Conservation (phyloP, 495 filamentous ascomycete species). For the Geoglossum glabrum region DNA sequence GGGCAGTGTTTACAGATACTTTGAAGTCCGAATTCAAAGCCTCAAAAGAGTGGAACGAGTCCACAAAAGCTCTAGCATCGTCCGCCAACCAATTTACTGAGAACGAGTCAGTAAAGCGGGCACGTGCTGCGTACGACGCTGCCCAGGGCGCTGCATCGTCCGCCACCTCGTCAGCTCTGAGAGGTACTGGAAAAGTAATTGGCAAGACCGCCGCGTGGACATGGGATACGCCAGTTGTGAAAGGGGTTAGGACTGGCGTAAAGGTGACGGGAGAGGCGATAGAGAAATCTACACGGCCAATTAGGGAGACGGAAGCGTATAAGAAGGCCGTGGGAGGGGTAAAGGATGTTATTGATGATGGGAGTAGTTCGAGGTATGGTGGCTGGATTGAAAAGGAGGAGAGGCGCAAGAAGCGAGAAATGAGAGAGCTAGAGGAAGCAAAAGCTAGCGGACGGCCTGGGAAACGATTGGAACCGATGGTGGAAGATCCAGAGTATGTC, state of each 20-base stretch:
- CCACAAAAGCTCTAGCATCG: conserved; percentile 78
- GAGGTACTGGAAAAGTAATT: conserved; percentile 65
- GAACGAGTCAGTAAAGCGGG: conserved; percentile 74
- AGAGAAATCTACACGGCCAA: conserved; percentile 81
- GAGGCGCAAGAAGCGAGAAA: conserved; percentile 51
- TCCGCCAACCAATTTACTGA: conserved; percentile 83
- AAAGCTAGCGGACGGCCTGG: conserved; percentile 24
- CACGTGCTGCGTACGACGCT: conserved; percentile 64
- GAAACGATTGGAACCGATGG: conserved; percentile 32
- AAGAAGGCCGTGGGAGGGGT: conserved; percentile 51
- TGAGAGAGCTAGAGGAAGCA: conserved; percentile 45
- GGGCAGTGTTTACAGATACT: conserved; percentile 96
- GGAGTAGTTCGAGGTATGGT: conserved; percentile 85
- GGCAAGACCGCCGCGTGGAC: conserved; percentile 87
- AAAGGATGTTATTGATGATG: conserved; percentile 92
- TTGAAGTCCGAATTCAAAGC: conserved; percentile 82
- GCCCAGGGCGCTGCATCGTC: conserved; percentile 57
- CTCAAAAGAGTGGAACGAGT: conserved; percentile 98
- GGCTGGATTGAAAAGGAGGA: conserved; percentile 95
- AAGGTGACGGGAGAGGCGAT: conserved; percentile 66
- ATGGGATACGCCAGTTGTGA: conserved; percentile 86
- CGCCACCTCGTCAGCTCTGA: conserved; percentile 56
- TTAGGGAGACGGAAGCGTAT: conserved; percentile 82
- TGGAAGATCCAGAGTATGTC: conserved; percentile 75
- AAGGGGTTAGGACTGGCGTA: conserved; percentile 75